Conservation (phyloP, 208 protist genomes). For the Acanthamoeba sp. region DNA sequence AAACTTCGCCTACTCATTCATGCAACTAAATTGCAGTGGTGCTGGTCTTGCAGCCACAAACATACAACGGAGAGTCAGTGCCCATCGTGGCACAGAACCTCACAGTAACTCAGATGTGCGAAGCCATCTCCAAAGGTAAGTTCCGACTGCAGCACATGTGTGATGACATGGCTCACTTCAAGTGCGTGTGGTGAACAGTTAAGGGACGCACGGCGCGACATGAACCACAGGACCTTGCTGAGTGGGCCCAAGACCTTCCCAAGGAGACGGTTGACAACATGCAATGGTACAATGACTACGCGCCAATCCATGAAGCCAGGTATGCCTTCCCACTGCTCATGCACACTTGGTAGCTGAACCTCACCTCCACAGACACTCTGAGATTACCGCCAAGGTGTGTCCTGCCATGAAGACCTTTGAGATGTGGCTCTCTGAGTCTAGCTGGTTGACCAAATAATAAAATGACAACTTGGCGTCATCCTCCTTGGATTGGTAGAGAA, state of each 20-base stretch:
- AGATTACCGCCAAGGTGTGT: slow-evolving; percentile 16
- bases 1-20: no score
- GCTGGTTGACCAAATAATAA: neutral
- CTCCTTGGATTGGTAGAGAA: no score
- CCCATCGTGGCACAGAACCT: slow-evolving; percentile 10
- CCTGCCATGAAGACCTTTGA: neutral
- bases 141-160: no score
- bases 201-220: neutral
- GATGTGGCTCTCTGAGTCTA: neutral
- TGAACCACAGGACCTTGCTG: neutral
- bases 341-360: neutral
- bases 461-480: no score
- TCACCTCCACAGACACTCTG: neutral
- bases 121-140: slow-evolving; percentile 17
- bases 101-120: neutral
- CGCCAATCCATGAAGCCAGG: neutral
- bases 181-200: no score
- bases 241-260: neutral
- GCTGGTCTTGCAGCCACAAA: neutral
- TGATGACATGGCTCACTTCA: no score
- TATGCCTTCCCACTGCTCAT: neutral
- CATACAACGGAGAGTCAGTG: neutral
- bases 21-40: no score
- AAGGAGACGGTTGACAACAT: slow-evolving; percentile 13
- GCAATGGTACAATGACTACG: slow-evolving; percentile 47